These are phyloP conservation scores for Candida corydali DNA, from an alignment of 805 yeast species.

Conservation along the genomic window DNA sequence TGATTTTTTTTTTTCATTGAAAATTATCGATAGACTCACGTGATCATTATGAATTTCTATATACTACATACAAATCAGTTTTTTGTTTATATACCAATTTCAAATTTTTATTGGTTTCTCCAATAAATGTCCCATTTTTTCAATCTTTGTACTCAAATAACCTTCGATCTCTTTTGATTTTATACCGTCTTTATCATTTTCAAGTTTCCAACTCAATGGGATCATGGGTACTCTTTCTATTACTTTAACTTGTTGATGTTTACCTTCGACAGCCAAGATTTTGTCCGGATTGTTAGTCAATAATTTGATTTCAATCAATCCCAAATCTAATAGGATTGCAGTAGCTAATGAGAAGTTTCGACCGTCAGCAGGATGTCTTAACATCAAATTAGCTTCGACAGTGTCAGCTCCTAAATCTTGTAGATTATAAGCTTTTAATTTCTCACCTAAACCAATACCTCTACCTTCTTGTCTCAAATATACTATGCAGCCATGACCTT, in stretches of 20 bases:
- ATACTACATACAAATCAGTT: no score
- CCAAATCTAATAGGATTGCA: constrained; percentile 82
- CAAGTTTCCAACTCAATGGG: constrained; percentile 77
- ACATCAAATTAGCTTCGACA: constrained; percentile 87
- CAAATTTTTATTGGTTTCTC: constrained; percentile 12
- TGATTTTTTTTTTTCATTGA: no score
- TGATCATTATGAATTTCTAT: constrained; percentile 1
- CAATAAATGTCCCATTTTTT: constrained; percentile 94
- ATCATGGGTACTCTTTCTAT: constrained; percentile 93
- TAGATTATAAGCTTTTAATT: constrained; percentile 90
- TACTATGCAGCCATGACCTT: constrained; percentile 91
- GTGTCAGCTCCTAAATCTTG: constrained; percentile 99
- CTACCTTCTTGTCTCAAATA: constrained; percentile 97
- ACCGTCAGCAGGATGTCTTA: constrained; percentile 98
- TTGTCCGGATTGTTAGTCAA: constrained; percentile 96
- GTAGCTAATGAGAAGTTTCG: constrained; percentile 92
- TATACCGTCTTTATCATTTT: constrained; percentile 54
- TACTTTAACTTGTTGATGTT: constrained; percentile 67
- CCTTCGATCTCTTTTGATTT: constrained; percentile 86
- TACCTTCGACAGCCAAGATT: constrained; percentile 90
- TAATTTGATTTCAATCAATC: constrained; percentile 64
- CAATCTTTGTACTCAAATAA: constrained; percentile 88
- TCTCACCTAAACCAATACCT: constrained; percentile 98
- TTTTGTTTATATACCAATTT: background rate
- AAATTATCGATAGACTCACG: no score